Evolutionary conservation across 768 basidiomycete species (phyloP).

Genomic region (Rhodotorula toruloides): DNA sequence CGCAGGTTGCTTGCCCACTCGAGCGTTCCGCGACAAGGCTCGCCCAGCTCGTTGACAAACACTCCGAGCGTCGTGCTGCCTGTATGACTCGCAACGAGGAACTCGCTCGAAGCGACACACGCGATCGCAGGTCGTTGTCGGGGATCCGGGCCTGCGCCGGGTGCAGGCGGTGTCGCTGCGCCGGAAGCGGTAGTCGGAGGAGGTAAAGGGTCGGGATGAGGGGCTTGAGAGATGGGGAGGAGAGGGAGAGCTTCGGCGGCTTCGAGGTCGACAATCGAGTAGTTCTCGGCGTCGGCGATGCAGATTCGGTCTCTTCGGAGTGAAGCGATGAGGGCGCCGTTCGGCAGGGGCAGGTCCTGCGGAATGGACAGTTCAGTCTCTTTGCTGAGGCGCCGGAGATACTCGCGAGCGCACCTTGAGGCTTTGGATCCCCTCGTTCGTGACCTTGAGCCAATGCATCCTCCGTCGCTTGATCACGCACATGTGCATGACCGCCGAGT

Average conservation of each 20-base stretch:
- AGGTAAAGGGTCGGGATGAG: constrained; percentile 45
- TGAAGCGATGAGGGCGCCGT: constrained; percentile 51
- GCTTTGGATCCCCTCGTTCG: constrained; percentile 23
- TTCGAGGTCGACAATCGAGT: constrained; percentile 75
- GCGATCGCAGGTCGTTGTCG: constrained; percentile 62
- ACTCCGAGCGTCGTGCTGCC: constrained; percentile 74
- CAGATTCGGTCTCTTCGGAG: constrained; percentile 63
- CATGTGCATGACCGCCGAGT: constrained; percentile 44
- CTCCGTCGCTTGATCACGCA: constrained; percentile 46
- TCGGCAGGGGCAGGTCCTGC: constrained; percentile 36
- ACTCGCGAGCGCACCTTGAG: constrained; percentile 35
- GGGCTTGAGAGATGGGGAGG: constrained; percentile 71
- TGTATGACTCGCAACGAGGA: constrained; percentile 78
- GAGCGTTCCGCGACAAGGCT: constrained; percentile 82
- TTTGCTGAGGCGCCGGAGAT: no score
- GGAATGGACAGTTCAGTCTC: not conserved
- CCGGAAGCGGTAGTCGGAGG: not conserved
- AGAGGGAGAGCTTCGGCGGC: constrained; percentile 64
- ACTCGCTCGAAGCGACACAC: constrained; percentile 70
- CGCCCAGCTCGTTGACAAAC: constrained; percentile 76
- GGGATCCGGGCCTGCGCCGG: constrained; percentile 9
- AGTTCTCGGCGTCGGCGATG: constrained; percentile 65
- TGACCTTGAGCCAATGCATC: constrained; percentile 46
- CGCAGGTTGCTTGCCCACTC: constrained; percentile 77
- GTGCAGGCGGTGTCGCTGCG: not conserved